Conservation (phyloP, 345 rosid genomes). For the Noccaea caerulescens region DNA sequence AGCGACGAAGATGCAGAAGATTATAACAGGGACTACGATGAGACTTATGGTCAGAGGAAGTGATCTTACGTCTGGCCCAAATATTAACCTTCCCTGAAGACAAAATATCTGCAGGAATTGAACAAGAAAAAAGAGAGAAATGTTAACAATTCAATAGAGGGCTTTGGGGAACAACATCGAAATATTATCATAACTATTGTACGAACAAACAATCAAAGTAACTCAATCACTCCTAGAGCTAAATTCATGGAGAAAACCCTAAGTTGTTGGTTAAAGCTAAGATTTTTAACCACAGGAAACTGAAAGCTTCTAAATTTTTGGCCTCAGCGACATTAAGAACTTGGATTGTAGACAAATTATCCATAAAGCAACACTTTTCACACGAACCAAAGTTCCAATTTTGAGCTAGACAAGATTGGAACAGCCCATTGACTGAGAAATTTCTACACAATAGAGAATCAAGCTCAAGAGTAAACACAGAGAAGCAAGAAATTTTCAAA, state of each 20-base stretch:
- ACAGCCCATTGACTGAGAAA: background rate
- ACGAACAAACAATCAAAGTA: constrained; percentile 1
- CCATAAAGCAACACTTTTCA: background rate
- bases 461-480: constrained; percentile 5
- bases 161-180: background rate
- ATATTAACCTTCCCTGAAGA: constrained; percentile 75
- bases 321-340: background rate
- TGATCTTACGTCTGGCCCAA: constrained; percentile 88
- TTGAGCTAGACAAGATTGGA: background rate
- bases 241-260: background rate
- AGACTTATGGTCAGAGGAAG: constrained; percentile 68
- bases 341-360: background rate
- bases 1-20: constrained; percentile 75
- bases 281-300: background rate
- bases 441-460: background rate
- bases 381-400: constrained; percentile 32
- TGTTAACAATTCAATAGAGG: background rate
- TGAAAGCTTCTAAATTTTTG: background rate
- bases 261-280: constrained; percentile 27
- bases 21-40: constrained; percentile 62
- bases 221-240: background rate
- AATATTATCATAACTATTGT: background rate
- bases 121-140: background rate
- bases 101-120: constrained; percentile 68
- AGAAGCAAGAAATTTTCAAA: background rate